Percentiles rank a stretch among this genome's conserved stretches.
Evolutionary conservation across 2,329 filamentous ascomycete species (phyloP).

Genomic region (Aspergillus pseudoterreus): DNA sequence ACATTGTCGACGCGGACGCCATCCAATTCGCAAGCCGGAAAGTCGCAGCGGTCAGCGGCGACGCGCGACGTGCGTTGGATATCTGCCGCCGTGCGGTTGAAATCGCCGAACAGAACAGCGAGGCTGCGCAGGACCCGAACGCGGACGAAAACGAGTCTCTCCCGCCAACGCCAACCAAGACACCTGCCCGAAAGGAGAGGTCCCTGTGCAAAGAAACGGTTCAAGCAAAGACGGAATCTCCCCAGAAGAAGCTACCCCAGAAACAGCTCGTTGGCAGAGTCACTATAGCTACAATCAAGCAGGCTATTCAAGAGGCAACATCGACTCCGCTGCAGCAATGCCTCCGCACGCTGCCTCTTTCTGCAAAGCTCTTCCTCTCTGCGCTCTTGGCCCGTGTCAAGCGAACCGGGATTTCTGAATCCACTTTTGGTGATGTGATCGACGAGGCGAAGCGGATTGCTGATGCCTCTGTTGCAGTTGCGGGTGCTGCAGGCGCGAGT

Average conservation of each 20-base stretch:
- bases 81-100: slow-evolving; percentile 95
- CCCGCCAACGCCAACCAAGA: slow-evolving; percentile 46
- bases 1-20: slow-evolving; percentile 88
- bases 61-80: slow-evolving; percentile 86
- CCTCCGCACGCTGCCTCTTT: slow-evolving; percentile 74
- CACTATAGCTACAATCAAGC: slow-evolving; percentile 88
- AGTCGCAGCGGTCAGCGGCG: slow-evolving; percentile 92
- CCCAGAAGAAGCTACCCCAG: slow-evolving; percentile 14
- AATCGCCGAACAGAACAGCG: slow-evolving; percentile 74
- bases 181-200: slow-evolving; percentile 27
- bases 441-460: slow-evolving; percentile 75
- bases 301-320: slow-evolving; percentile 92
- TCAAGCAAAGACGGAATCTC: slow-evolving; percentile 9
- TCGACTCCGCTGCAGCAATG: slow-evolving; percentile 89
- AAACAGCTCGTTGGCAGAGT: slow-evolving; percentile 54
- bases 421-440: slow-evolving; percentile 80
- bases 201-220: slow-evolving; percentile 16
- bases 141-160: slow-evolving; percentile 31
- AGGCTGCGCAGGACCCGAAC: slow-evolving; percentile 28
- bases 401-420: slow-evolving; percentile 80
- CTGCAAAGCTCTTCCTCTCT: slow-evolving; percentile 79
- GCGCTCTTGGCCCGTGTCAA: slow-evolving; percentile 75
- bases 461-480: slow-evolving; percentile 38
- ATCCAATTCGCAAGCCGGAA: slow-evolving; percentile 95
- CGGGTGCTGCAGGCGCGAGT: slow-evolving; percentile 53